Conservation (phyloP, 2,329 filamentous ascomycete species). For the Penicillium sp. region DNA sequence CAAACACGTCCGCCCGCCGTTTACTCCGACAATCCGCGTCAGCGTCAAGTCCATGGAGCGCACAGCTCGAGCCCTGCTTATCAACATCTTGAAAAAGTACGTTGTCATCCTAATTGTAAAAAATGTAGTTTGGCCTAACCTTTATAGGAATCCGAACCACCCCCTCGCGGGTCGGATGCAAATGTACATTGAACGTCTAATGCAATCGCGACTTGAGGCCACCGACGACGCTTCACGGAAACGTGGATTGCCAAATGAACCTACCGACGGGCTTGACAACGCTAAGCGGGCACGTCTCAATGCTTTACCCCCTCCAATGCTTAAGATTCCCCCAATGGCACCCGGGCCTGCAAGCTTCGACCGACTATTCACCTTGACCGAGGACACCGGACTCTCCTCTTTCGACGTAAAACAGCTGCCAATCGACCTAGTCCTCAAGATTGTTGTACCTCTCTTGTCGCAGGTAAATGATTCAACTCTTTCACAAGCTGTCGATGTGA, state of each 20-base stretch:
- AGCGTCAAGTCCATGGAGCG: conserved; percentile 90
- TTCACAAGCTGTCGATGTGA: conserved; percentile 62
- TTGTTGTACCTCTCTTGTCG: conserved; percentile 69
- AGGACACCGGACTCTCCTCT: conserved; percentile 60
- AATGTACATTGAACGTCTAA: conserved; percentile 73
- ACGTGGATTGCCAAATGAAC: conserved; percentile 61
- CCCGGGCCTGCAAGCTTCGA: conserved; percentile 69
- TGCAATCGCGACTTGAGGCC: conserved; percentile 66
- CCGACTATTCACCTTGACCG: conserved; percentile 77
- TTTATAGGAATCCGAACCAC: conserved; percentile 64
- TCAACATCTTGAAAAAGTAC: conserved; percentile 72
- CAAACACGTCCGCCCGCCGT: conserved; percentile 64
- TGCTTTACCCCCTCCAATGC: conserved; percentile 40
- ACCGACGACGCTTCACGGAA: conserved; percentile 72
- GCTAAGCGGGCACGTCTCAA: conserved; percentile 72
- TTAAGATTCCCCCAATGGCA: conserved; percentile 60
- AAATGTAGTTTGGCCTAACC: conserved; percentile 17
- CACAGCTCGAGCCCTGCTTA: conserved; percentile 72
- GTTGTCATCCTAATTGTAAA: conserved; percentile 13
- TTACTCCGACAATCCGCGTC: conserved; percentile 71
- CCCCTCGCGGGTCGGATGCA: conserved; percentile 70
- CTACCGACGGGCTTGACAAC: conserved; percentile 61
- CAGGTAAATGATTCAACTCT: conserved; percentile 62
- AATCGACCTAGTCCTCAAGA: conserved; percentile 63
- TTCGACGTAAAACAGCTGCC: conserved; percentile 80